Base-by-base conservation (phyloP, 495 filamentous ascomycete species). In the Chaetomium tenue region DNA sequence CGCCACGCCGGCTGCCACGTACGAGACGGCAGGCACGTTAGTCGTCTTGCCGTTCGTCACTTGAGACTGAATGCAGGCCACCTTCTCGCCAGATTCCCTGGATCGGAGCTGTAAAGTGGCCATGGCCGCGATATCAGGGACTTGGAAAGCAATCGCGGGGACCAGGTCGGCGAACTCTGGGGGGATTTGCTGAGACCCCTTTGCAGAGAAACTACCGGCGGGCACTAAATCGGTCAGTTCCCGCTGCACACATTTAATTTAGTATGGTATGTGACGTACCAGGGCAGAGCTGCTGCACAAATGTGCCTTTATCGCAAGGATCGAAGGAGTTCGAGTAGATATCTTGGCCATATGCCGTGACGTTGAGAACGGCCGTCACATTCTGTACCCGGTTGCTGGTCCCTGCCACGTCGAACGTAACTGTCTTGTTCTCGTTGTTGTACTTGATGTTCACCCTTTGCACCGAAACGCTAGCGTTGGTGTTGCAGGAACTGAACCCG, bases 111-210 rank as follows among this genome's bases (percentile, higher is more conserved):
- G 77, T 63, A 98, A 74, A 47, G 88, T 93, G 42, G 91, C 94
- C 75, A 90, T 78, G 40, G 93, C 93, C 52, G 93, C 91, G 60
- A 98, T 85, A 77, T 98, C 91, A 26, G 94, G 94, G 42, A 98
- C 81, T 60, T 84, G 84, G 76, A 98, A 98, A 5, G 94, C 94
- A 67, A 98, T 96, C 0, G 87, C 82, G 11, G 94, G 94, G 60
- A 98, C 93, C 73, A 89, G 74, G 62, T 79, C 83, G 20, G 89
- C 88, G 72, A 87, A 92, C 47, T 84, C 69, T 0, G 81, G 66
- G 5, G 94, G 91, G 28, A 98, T 89, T 13, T 71, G 63, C 71
- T 92, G 86, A 0, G 71, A 73, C 11, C 93, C 93, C 30, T 75
- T 77, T 4, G 94, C 91, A 16, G 85, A 74, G 72, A 98, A 98